phyloP scores from a whole-genome alignment of 495 filamentous ascomycete genomes.

The Tuber magnatum region DNA sequence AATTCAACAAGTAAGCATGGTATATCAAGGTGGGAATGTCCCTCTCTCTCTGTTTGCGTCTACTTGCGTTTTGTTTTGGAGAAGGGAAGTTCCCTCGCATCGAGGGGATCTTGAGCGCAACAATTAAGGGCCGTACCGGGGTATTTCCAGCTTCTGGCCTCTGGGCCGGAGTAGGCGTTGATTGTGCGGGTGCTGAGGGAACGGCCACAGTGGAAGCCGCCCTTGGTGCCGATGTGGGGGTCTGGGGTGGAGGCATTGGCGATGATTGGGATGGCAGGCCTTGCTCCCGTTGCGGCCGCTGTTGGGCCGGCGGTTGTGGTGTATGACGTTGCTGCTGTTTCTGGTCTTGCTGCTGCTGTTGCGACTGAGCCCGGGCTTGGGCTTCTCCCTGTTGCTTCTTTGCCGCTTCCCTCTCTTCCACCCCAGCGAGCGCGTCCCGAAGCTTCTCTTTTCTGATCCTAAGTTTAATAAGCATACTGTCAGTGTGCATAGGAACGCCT shows the following conservation, averaged over 20 bases:
- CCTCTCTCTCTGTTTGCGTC: neutral
- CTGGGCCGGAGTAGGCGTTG: slow-evolving; percentile 39
- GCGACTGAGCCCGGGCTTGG: slow-evolving; percentile 38
- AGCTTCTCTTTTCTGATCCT: slow-evolving; percentile 59
- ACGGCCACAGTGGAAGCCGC: slow-evolving; percentile 3
- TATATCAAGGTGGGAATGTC: neutral
- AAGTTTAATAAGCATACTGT: slow-evolving; percentile 57
- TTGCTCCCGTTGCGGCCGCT: slow-evolving; percentile 9
- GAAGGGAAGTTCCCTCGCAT: slow-evolving; percentile 28
- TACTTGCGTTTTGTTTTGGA: slow-evolving; percentile 22
- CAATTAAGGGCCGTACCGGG: neutral
- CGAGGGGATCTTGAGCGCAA: slow-evolving; percentile 20
- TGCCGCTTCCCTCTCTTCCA: slow-evolving; percentile 41
- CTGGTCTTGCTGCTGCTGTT: slow-evolving; percentile 46
- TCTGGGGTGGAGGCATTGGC: slow-evolving; percentile 13
- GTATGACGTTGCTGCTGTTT: slow-evolving; percentile 25
- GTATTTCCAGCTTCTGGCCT: neutral
- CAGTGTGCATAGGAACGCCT: slow-evolving; percentile 31
- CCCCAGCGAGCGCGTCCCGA: slow-evolving; percentile 53
- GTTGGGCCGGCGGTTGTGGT: slow-evolving; percentile 23
- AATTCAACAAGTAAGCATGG: neutral
- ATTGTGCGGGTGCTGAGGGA: slow-evolving; percentile 39
- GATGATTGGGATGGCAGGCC: slow-evolving; percentile 11
- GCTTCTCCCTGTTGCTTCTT: slow-evolving; percentile 42
- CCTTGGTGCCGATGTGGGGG: neutral